phyloP scores from a whole-genome alignment of 2,329 filamentous ascomycete genomes.

The Diplodia mutila region DNA sequence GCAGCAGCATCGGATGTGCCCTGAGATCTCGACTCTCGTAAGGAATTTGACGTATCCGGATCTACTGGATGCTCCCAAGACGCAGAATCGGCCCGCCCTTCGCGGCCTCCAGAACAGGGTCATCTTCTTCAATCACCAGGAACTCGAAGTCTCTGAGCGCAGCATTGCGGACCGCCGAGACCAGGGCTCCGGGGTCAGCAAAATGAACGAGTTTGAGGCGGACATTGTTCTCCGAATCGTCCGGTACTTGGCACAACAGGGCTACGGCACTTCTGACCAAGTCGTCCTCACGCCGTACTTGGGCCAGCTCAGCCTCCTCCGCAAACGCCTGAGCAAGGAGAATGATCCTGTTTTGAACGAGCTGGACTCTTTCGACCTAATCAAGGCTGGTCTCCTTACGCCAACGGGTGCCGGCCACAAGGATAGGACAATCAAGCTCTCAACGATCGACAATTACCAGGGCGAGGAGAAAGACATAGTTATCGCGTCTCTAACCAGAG shows the following conservation, averaged over 20 bases:
- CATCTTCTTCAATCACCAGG: slow-evolving; percentile 67
- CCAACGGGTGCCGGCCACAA: slow-evolving; percentile 47
- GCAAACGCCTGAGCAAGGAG: slow-evolving; percentile 56
- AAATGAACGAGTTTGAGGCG: slow-evolving; percentile 66
- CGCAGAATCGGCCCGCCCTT: slow-evolving; percentile 51
- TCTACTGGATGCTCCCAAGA: slow-evolving; percentile 60
- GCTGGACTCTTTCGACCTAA: slow-evolving; percentile 66
- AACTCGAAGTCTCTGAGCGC: slow-evolving; percentile 51
- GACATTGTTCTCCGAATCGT: slow-evolving; percentile 68
- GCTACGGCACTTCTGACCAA: slow-evolving; percentile 66
- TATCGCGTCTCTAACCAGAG: slow-evolving; percentile 68
- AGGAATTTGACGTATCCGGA: slow-evolving; percentile 64
- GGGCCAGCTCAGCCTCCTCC: slow-evolving; percentile 65
- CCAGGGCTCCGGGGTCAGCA: slow-evolving; percentile 35
- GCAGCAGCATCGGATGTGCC: slow-evolving; percentile 70
- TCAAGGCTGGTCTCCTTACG: slow-evolving; percentile 59
- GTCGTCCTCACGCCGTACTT: slow-evolving; percentile 75
- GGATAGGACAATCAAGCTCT: slow-evolving; percentile 56
- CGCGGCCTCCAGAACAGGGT: slow-evolving; percentile 64
- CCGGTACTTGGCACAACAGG: slow-evolving; percentile 71
- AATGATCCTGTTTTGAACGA: slow-evolving; percentile 71
- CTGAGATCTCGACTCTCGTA: slow-evolving; percentile 66
- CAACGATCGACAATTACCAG: slow-evolving; percentile 79
- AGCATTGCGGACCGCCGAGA: slow-evolving; percentile 57
- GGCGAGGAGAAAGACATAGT: slow-evolving; percentile 77